These are phyloP conservation scores for Monosporozyma aerobia DNA, from an alignment of 805 yeast species.

Conservation along the genomic window DNA sequence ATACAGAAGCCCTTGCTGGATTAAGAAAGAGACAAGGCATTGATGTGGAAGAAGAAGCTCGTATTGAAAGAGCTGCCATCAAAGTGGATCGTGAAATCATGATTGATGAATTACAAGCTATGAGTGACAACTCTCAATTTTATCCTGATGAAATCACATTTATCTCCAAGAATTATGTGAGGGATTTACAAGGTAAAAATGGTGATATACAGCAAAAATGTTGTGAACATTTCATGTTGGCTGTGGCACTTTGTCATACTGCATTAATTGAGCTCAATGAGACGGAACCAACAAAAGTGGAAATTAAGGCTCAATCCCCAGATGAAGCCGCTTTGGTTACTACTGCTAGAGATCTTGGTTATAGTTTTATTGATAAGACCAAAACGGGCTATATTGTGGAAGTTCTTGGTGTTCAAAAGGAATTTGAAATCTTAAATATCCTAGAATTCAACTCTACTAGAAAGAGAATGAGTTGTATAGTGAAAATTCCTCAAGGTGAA, in stretches of 20 bases:
- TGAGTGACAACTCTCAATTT: slow-evolving; percentile 33
- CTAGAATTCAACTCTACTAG: slow-evolving; percentile 77
- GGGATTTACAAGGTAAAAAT: slow-evolving; percentile 45
- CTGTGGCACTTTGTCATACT: slow-evolving; percentile 71
- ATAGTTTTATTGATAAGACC: slow-evolving; percentile 53
- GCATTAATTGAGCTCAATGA: slow-evolving; percentile 64
- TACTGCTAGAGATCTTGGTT: slow-evolving; percentile 74
- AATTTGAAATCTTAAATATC: slow-evolving; percentile 61
- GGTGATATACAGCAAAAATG: slow-evolving; percentile 42
- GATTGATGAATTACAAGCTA: slow-evolving; percentile 38
- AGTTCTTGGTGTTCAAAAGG: slow-evolving; percentile 61
- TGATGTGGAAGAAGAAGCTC: slow-evolving; percentile 57
- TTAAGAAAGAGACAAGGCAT: slow-evolving; percentile 68
- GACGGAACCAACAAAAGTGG: slow-evolving; percentile 43
- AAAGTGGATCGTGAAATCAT: slow-evolving; percentile 48
- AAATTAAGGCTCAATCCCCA: slow-evolving; percentile 72
- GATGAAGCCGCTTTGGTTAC: slow-evolving; percentile 84
- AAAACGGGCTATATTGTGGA: slow-evolving; percentile 58
- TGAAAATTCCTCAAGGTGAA: slow-evolving; percentile 48
- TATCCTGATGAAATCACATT: slow-evolving; percentile 60
- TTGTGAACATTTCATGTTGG: slow-evolving; percentile 67
- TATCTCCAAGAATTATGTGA: slow-evolving; percentile 54
- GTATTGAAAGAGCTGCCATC: slow-evolving; percentile 43
- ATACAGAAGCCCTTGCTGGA: slow-evolving; percentile 78
- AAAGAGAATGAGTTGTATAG: slow-evolving; percentile 79